phyloP scores from a whole-genome alignment of 163 green algal genomes.

The Scenedesmus sp. region DNA sequence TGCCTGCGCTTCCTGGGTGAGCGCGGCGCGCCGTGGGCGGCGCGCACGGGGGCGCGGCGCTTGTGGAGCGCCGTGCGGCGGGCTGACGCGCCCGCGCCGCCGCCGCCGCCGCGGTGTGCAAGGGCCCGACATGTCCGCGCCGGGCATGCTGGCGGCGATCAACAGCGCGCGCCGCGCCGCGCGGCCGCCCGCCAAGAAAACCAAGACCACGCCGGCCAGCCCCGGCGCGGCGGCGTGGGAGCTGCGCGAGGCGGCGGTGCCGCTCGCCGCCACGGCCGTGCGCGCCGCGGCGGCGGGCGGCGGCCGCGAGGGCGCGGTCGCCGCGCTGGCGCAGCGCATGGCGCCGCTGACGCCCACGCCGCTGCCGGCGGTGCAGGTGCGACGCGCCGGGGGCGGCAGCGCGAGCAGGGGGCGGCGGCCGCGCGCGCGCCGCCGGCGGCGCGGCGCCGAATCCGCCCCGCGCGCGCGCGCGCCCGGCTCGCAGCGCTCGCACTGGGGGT shows the following conservation, averaged over 20 bases:
- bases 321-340: constrained; percentile 32
- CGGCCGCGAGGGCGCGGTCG: constrained; percentile 9
- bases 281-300: constrained; percentile 7
- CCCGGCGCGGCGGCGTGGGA: constrained; percentile 19
- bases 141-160: constrained; percentile 51
- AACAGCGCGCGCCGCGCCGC: constrained; percentile 39
- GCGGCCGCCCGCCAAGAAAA: too few relatives aligned
- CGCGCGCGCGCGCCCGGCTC: background rate
- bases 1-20: constrained; percentile 56
- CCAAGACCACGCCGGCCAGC: constrained; percentile 10
- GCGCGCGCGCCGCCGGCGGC: background rate
- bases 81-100: too few relatives aligned
- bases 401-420: background rate
- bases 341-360: constrained; percentile 18
- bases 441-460: background rate
- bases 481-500: constrained; percentile 16
- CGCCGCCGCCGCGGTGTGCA: background rate
- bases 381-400: background rate
- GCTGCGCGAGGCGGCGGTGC: background rate
- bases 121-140: constrained; percentile 49
- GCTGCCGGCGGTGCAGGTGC: constrained; percentile 16
- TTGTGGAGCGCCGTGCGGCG: background rate
- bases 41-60: background rate
- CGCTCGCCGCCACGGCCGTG: constrained; percentile 6
- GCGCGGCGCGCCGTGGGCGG: background rate